These are phyloP conservation scores for Polytrichum formosum DNA, from an alignment of 225 moss, liverwort and hornwort species.

Conservation along the genomic window DNA sequence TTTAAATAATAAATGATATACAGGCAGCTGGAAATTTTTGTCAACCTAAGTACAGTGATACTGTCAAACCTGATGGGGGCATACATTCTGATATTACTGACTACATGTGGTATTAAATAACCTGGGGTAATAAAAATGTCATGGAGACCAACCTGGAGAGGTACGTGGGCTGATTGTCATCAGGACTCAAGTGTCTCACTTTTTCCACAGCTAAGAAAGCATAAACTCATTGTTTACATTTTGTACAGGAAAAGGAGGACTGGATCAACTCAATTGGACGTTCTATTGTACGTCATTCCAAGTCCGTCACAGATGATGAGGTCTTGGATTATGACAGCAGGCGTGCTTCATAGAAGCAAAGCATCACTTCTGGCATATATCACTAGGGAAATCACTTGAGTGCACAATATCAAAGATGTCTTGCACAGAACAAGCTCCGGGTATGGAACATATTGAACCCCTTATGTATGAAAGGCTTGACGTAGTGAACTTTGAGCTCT, in stretches of 20 bases:
- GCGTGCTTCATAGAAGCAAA: conserved; percentile 25
- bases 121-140: too few relatives aligned
- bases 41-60: too few relatives aligned
- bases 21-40: too few relatives aligned
- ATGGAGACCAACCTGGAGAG: too few relatives aligned
- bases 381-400: conserved; percentile 5
- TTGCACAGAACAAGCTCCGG: background rate
- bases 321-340: conserved; percentile 83
- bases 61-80: too few relatives aligned
- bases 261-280: conserved; percentile 88
- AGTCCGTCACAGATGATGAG: conserved; percentile 76
- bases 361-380: background rate
- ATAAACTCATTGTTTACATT: background rate
- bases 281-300: conserved; percentile 84
- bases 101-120: too few relatives aligned
- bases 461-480: conserved; percentile 3
- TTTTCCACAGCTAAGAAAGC: too few relatives aligned
- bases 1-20: too few relatives aligned
- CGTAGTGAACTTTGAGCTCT: conserved; percentile 5
- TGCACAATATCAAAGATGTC: too few relatives aligned
- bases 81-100: too few relatives aligned
- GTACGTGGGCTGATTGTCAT: too few relatives aligned
- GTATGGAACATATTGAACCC: background rate
- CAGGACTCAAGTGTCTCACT: too few relatives aligned
- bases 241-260: conserved; percentile 77